phyloP scores from a whole-genome alignment of 2,329 filamentous ascomycete genomes.

The Aspergillus calidoustus region DNA sequence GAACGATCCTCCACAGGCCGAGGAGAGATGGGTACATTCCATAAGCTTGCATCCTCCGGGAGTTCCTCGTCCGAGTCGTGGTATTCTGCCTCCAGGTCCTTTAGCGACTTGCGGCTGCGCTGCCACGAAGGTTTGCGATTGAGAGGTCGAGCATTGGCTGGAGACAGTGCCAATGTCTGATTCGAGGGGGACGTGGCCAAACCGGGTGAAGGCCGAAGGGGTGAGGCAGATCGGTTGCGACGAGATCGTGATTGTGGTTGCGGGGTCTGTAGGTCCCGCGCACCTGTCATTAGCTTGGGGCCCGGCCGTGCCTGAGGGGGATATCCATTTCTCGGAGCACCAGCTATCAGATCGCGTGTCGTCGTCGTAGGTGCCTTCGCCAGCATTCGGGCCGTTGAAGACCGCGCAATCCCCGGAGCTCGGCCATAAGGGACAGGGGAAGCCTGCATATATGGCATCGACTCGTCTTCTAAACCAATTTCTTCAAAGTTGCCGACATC shows the following conservation, averaged over 20 bases:
- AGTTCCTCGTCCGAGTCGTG: slow-evolving; percentile 57
- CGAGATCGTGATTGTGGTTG: slow-evolving; percentile 34
- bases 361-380: slow-evolving; percentile 33
- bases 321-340: slow-evolving; percentile 29
- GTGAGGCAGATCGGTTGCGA: slow-evolving; percentile 38
- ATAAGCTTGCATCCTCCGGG: slow-evolving; percentile 55
- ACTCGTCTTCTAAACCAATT: slow-evolving; percentile 80
- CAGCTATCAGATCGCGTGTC: slow-evolving; percentile 42
- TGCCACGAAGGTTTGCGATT: slow-evolving; percentile 48
- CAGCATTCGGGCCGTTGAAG: slow-evolving; percentile 32
- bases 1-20: slow-evolving; percentile 46
- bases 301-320: slow-evolving; percentile 32
- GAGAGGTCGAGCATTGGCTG: slow-evolving; percentile 27
- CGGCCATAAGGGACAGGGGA: slow-evolving; percentile 35
- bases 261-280: slow-evolving; percentile 33
- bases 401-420: slow-evolving; percentile 30
- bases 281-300: slow-evolving; percentile 30
- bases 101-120: slow-evolving; percentile 50
- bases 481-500: slow-evolving; percentile 90
- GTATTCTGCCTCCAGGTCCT: slow-evolving; percentile 55
- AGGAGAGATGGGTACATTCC: slow-evolving; percentile 56
- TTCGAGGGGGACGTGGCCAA: slow-evolving; percentile 32
- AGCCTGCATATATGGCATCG: slow-evolving; percentile 42
- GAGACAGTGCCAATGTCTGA: slow-evolving; percentile 32
- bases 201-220: slow-evolving; percentile 32